These are phyloP conservation scores for Acanthamoeba sp. DNA, from an alignment of 208 protist species.

Conservation along the genomic window DNA sequence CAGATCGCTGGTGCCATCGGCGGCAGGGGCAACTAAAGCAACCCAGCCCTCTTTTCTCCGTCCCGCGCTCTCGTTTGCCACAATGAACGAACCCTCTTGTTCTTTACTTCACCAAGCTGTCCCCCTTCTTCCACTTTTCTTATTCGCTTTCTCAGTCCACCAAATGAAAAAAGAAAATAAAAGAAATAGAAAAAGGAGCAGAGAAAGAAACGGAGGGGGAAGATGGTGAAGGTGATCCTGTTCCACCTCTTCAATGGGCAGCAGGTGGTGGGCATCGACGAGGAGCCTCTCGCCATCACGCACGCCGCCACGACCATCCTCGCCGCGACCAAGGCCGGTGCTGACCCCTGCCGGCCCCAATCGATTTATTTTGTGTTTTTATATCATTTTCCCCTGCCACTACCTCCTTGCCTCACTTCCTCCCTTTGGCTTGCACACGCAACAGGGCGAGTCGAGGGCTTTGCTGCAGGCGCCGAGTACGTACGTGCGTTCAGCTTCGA, in stretches of 20 bases:
- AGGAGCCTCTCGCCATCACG: constrained; percentile 48
- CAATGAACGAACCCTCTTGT: background rate
- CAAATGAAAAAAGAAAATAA: background rate
- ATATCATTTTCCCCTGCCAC: background rate
- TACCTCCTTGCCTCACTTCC: background rate
- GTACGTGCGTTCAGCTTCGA: constrained; percentile 7
- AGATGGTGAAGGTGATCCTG: constrained; percentile 74
- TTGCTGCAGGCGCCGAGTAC: constrained; percentile 50
- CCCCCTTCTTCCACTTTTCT: background rate
- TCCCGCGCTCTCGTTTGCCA: background rate
- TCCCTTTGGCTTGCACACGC: background rate
- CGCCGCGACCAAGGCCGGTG: constrained; percentile 55
- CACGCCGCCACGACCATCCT: constrained; percentile 12
- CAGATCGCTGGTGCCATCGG: constrained; percentile 68
- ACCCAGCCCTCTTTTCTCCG: background rate
- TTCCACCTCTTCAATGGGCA: constrained; percentile 71
- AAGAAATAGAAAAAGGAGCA: background rate
- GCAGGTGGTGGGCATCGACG: constrained; percentile 71
- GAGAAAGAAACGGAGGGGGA: background rate
- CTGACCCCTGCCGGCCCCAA: background rate
- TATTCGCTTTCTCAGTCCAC: background rate
- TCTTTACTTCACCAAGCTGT: background rate
- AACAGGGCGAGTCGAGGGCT: constrained; percentile 30
- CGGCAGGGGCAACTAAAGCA: constrained; percentile 55
- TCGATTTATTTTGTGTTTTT: background rate